Evolutionary conservation across 2,329 filamentous ascomycete species (phyloP), one percentile per base, ranked within the genome.

Genomic region (Aplosporella prunicola): DNA sequence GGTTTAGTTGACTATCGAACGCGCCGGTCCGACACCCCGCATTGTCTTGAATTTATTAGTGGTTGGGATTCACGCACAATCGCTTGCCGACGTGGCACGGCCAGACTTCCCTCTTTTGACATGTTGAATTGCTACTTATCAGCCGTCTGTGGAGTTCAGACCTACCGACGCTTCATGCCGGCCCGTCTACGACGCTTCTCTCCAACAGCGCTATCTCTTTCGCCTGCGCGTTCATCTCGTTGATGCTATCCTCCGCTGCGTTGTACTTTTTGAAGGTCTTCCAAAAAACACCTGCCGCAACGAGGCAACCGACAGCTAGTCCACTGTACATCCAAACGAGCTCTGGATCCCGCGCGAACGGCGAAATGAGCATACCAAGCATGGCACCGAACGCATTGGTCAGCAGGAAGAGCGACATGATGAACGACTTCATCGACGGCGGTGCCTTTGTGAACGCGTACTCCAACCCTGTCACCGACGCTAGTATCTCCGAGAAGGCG

Each of bases 241-340:
- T 34, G 20, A 34, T 23, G n/a, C 11, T 25, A 9, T 27, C 32
- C 9, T 25, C 20, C 10, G 10, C 15, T 8, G 20, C 38, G 9
- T 40, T 27, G 14, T 35, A 35, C 14, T 38, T 41, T 22, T 53
- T 59, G 58, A 71, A 75, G 31, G 62, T 47, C 20, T 61, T 18
- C 56, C 64, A 78, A 57, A 81, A 80, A 39, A 71, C 44, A 20
- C 63, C 58, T 15, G 72, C 72, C 3, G 66, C 62, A 2, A 62
- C 18, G 36, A 67, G 66, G 1, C 71, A 68, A 11, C 65, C 64
- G 36, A 60, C 49, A 5, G 67, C 68, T n/a, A 80, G 57, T 14
- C 72, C 72, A 16, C 66, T 63, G 48, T 80, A 82, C 67, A 83
- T 71, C 75, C 76, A 82, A 40, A 78, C 51, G 47, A 82, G 69